Percentiles rank a stretch among this genome's conserved stretches.
Evolutionary conservation across 805 yeast genomes (phyloP).

Genomic region (Suhomyces vadensis): DNA sequence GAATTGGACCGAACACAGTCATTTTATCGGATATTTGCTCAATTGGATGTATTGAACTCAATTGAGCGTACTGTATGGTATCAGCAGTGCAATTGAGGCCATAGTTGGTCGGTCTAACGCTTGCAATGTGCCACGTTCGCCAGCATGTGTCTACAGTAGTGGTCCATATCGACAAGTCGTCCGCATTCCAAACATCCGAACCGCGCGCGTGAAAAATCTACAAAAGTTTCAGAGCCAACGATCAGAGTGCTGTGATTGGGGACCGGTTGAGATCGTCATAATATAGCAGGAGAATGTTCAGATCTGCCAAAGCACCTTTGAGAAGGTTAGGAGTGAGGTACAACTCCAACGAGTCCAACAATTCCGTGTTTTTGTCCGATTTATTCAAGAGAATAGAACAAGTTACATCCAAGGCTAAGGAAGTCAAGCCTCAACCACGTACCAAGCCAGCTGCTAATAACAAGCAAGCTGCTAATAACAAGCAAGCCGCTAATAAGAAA

Average conservation of each 20-base stretch:
- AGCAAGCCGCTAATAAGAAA: constrained; percentile 2
- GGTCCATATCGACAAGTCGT: background rate
- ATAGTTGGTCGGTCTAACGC: too few species aligned
- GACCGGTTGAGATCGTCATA: background rate
- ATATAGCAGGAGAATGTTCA: constrained; percentile 2
- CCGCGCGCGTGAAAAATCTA: constrained; percentile 8
- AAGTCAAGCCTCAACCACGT: constrained; percentile 8
- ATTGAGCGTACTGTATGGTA: too few species aligned
- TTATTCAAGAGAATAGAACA: constrained; percentile 39
- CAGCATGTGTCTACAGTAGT: too few species aligned
- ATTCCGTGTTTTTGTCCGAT: constrained; percentile 30
- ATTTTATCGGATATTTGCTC: too few species aligned
- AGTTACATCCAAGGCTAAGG: constrained; percentile 22
- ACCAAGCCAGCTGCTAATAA: constrained; percentile 1
- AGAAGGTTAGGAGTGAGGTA: constrained; percentile 8
- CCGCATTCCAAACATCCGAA: constrained; percentile 3
- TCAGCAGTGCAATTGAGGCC: too few species aligned
- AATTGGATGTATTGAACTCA: too few species aligned
- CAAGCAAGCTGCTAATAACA: too few species aligned
- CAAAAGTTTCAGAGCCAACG: background rate
- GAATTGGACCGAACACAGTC: too few species aligned
- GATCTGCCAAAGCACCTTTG: constrained; percentile 4
- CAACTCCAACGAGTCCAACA: constrained; percentile 10
- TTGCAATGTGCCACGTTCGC: too few species aligned
- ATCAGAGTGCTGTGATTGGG: background rate